Evolutionary conservation across 148 eudicot species (phyloP).

Genomic region (Rhododendron henanense): DNA sequence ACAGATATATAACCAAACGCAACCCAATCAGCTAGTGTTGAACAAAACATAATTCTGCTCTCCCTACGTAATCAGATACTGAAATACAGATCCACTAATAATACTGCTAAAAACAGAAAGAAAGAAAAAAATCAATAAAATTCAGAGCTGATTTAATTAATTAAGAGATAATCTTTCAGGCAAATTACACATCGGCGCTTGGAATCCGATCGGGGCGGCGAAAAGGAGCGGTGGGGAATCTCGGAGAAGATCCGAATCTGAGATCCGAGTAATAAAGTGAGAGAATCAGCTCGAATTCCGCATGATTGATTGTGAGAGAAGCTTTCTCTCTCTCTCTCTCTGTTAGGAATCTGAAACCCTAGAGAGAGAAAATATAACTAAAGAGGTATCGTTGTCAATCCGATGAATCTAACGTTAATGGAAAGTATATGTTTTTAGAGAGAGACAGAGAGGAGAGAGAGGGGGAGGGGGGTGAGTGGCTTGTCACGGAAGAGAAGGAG

Average conservation of each 20-base stretch:
- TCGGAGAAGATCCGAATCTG: slow-evolving; percentile 17
- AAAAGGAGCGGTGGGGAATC: neutral
- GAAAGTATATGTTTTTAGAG: neutral
- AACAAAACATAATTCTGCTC: neutral
- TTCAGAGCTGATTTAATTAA: neutral
- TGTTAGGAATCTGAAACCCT: slow-evolving; percentile 28
- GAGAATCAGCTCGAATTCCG: slow-evolving; percentile 19
- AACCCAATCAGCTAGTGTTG: neutral
- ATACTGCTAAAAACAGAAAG: neutral
- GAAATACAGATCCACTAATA: neutral
- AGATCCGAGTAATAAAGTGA: slow-evolving; percentile 5
- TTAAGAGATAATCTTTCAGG: neutral
- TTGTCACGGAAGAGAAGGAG: slow-evolving; percentile 5
- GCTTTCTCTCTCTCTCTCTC: neutral
- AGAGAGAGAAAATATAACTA: slow-evolving; percentile 21
- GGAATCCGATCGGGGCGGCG: neutral
- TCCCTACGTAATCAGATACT: neutral
- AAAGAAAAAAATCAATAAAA: neutral
- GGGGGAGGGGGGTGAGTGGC: neutral
- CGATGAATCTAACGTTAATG: neutral
- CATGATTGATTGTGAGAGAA: neutral
- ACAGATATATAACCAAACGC: neutral
- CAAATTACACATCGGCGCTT: slow-evolving; percentile 5
- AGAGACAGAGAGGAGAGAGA: slow-evolving; percentile 12
- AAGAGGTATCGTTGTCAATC: neutral